A percentile compares a stretch with the other conserved stretches of the same genome.
These are phyloP conservation scores for Collybiopsis luxurians DNA, from an alignment of 768 basidiomycete genomes.

Conservation along the genomic window DNA sequence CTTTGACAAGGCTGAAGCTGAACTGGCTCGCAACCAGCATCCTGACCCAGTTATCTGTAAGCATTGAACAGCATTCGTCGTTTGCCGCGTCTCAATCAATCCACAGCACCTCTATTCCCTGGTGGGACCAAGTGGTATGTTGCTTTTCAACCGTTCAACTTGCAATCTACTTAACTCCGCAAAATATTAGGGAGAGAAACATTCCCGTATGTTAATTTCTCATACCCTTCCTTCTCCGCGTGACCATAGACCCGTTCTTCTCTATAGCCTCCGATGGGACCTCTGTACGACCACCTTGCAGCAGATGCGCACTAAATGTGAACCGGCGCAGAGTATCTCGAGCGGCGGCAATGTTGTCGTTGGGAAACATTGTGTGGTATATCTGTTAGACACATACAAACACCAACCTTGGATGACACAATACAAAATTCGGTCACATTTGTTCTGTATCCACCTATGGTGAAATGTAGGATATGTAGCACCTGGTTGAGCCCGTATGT, in stretches of 20 bases:
- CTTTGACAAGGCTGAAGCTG: conserved; percentile 76
- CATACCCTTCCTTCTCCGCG: neutral
- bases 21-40: conserved; percentile 64
- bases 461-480: neutral
- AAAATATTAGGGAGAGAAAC: conserved; percentile 67
- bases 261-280: conserved; percentile 56
- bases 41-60: conserved; percentile 93
- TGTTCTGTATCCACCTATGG: neutral
- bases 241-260: neutral
- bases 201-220: conserved; percentile 54
- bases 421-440: no score
- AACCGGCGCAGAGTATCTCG: neutral
- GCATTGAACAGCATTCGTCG: conserved; percentile 27
- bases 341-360: neutral
- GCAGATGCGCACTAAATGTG: conserved; percentile 11
- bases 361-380: neutral
- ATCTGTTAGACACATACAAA: no score
- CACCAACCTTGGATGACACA: no score
- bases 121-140: conserved; percentile 96
- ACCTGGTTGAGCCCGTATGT: no score
- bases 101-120: conserved; percentile 72
- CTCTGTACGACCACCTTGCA: conserved; percentile 59
- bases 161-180: conserved; percentile 7
- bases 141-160: neutral
- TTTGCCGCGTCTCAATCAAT: neutral